Conservation (phyloP, 495 filamentous ascomycete species). For the Choiromyces venosus region DNA sequence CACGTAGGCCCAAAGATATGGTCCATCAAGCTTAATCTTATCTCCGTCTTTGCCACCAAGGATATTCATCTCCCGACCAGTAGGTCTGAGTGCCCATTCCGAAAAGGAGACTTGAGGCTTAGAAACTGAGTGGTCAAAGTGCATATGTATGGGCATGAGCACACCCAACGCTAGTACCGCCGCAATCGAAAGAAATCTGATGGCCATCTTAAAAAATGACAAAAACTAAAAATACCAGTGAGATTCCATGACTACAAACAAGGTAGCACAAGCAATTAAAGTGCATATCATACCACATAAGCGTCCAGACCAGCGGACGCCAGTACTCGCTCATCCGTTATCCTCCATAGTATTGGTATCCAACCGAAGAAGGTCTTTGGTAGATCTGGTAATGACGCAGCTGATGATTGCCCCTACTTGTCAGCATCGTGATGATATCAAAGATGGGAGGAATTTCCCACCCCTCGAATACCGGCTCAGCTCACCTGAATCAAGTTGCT, state of each 20-base stretch:
- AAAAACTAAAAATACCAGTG: slow-evolving; percentile 60
- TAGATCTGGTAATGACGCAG: slow-evolving; percentile 72
- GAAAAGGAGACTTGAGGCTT: slow-evolving; percentile 10
- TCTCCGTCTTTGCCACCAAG: slow-evolving; percentile 44
- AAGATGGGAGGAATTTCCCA: not conserved
- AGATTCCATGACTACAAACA: slow-evolving; percentile 6
- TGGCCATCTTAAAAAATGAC: slow-evolving; percentile 88
- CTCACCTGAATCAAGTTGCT: slow-evolving; percentile 38
- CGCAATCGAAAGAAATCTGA: slow-evolving; percentile 70
- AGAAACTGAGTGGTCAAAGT: slow-evolving; percentile 44
- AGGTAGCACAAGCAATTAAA: not conserved
- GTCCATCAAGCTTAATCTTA: slow-evolving; percentile 39
- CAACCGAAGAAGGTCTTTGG: slow-evolving; percentile 87
- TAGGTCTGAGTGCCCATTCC: slow-evolving; percentile 9
- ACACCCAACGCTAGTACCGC: slow-evolving; percentile 73
- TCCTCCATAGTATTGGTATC: slow-evolving; percentile 81
- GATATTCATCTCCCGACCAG: not conserved
- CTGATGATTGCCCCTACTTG: slow-evolving; percentile 61
- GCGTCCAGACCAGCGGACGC: slow-evolving; percentile 90
- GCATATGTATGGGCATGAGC: slow-evolving; percentile 77
- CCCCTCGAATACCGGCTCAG: not conserved
- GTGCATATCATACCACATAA: slow-evolving; percentile 77
- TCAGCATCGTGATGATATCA: slow-evolving; percentile 6
- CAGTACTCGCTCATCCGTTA: slow-evolving; percentile 84
- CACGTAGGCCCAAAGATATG: slow-evolving; percentile 89